phyloP scores from a whole-genome alignment of 345 rosid genomes.

The Salix arbutifolia region DNA sequence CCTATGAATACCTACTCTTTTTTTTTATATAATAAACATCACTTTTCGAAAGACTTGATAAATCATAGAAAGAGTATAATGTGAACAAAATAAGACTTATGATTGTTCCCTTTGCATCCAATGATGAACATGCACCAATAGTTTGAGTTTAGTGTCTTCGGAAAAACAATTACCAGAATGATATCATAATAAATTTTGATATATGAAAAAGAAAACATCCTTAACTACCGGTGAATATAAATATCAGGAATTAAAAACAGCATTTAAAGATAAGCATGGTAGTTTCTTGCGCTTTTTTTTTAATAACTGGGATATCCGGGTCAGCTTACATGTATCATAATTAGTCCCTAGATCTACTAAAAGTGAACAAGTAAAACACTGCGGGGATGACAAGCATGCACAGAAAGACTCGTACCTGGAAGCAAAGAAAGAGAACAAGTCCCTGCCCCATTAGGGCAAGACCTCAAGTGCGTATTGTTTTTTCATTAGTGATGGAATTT shows the following conservation, averaged over 20 bases:
- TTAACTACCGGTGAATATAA: too few relatives aligned
- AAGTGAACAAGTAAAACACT: too few relatives aligned
- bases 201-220: too few relatives aligned
- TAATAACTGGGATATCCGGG: rapidly evolving
- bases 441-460: too few relatives aligned
- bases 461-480: too few relatives aligned
- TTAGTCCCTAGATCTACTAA: too few relatives aligned
- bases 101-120: background rate
- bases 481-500: too few relatives aligned
- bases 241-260: too few relatives aligned
- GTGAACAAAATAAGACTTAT: background rate
- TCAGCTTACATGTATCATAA: rapidly evolving
- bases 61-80: background rate
- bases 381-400: too few relatives aligned
- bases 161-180: background rate
- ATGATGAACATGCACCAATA: background rate
- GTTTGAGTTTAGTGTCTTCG: background rate
- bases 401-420: rapidly evolving
- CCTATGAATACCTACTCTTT: background rate
- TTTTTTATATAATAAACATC: background rate
- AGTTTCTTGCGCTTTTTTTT: too few relatives aligned
- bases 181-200: background rate
- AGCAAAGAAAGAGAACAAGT: too few relatives aligned
- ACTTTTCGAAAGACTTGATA: background rate
- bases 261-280: too few relatives aligned